Evolutionary conservation across 208 protist species (phyloP).

Genomic region (Paratrypanosoma confusum): DNA sequence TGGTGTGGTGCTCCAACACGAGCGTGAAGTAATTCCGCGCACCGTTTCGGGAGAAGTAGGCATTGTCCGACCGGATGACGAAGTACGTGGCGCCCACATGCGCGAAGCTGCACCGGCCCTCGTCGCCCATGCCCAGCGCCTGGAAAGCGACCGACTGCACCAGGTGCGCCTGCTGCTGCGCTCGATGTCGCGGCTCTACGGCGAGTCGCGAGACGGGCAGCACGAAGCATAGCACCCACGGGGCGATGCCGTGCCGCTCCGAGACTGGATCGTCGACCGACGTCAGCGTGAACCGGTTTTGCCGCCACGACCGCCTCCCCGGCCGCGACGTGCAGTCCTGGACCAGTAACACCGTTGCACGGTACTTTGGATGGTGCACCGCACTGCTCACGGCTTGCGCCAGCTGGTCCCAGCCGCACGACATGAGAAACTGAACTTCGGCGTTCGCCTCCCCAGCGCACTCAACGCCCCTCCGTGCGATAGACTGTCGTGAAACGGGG

Average conservation of each 20-base stretch:
- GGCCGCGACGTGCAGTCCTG: conserved; percentile 54
- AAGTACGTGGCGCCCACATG: conserved; percentile 35
- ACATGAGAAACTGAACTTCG: conserved; percentile 18
- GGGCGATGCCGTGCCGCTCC: conserved; percentile 24
- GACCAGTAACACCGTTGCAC: conserved; percentile 40
- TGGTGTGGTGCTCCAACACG: conserved; percentile 16
- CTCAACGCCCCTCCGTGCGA: too few relatives aligned
- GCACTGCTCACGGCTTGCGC: conserved; percentile 22
- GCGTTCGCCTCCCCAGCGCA: too few relatives aligned
- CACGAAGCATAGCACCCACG: conserved; percentile 71
- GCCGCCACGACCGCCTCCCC: conserved; percentile 35
- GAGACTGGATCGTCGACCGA: conserved; percentile 11
- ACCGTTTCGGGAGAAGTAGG: too few relatives aligned
- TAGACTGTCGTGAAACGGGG: too few relatives aligned
- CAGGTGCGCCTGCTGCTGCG: conserved; percentile 25
- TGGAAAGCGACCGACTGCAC: conserved; percentile 52
- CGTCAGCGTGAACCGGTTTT: conserved; percentile 28
- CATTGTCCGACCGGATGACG: conserved; percentile 31
- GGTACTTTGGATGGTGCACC: conserved; percentile 14
- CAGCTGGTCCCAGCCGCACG: conserved; percentile 29
- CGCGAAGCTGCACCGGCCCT: conserved; percentile 21
- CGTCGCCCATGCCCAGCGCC: conserved; percentile 14
- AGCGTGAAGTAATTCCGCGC: conserved; percentile 67
- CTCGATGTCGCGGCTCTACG: conserved; percentile 7
- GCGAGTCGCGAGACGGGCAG: conserved; percentile 35